Evolutionary conservation across 352 stramenopile species (phyloP).

Genomic region (Pythium rishiriense): DNA sequence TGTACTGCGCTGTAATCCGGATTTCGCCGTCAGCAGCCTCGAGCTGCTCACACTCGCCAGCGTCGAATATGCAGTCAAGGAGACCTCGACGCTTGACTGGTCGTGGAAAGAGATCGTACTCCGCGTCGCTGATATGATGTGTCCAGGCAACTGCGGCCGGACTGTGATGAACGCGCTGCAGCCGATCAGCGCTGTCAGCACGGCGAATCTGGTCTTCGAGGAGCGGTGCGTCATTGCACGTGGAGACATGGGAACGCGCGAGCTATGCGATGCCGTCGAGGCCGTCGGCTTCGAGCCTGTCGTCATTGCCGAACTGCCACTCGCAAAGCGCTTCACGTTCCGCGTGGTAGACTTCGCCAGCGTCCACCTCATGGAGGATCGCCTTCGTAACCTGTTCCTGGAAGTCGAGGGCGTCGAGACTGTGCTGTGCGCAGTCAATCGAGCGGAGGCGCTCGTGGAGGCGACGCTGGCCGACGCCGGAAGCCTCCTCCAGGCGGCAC

Average conservation of each 20-base stretch:
- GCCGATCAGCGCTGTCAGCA: slow-evolving; percentile 45
- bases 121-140: slow-evolving; percentile 81
- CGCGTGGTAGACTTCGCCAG: slow-evolving; percentile 42
- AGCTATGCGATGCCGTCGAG: slow-evolving; percentile 42
- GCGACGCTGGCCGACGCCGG: slow-evolving; percentile 48
- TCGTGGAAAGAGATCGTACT: slow-evolving; percentile 65
- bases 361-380: slow-evolving; percentile 16
- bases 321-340: slow-evolving; percentile 58
- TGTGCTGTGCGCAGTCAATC: slow-evolving; percentile 54
- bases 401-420: slow-evolving; percentile 71
- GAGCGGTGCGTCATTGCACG: slow-evolving; percentile 55
- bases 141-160: slow-evolving; percentile 69
- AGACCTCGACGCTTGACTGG: slow-evolving; percentile 44
- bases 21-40: slow-evolving; percentile 33
- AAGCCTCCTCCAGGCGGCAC: slow-evolving; percentile 40
- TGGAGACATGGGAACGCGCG: slow-evolving; percentile 42
- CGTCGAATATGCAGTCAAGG: slow-evolving; percentile 39
- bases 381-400: slow-evolving; percentile 25
- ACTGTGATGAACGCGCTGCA: slow-evolving; percentile 65
- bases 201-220: slow-evolving; percentile 57
- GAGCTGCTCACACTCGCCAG: slow-evolving; percentile 28
- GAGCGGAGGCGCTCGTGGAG: slow-evolving; percentile 56
- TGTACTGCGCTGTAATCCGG: slow-evolving; percentile 36
- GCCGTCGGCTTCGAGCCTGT: slow-evolving; percentile 64
- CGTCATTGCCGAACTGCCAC: slow-evolving; percentile 36